Conservation (phyloP, 2,329 filamentous ascomycete species). For the Amauroascus niger region DNA sequence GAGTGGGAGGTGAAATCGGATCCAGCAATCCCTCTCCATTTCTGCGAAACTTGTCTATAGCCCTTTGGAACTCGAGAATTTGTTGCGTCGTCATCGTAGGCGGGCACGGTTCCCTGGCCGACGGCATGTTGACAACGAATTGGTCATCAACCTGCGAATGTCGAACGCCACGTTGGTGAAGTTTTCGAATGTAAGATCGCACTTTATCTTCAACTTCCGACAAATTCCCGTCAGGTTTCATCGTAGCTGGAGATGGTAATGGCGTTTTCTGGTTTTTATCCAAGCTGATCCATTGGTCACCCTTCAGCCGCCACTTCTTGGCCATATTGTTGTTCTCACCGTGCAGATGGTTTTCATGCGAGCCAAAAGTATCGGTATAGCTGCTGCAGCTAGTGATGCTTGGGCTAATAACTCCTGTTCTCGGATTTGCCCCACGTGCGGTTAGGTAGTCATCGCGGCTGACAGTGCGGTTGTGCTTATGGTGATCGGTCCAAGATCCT, state of each 20-base stretch:
- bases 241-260: conserved; percentile 11
- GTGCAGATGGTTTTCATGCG: conserved; percentile 14
- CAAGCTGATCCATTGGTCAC: conserved; percentile 30
- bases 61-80: conserved; percentile 33
- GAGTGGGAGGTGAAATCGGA: conserved; percentile 27
- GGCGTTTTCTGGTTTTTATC: conserved; percentile 23
- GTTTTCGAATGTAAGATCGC: conserved; percentile 16
- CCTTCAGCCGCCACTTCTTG: conserved; percentile 28
- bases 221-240: neutral
- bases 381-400: conserved; percentile 22
- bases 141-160: conserved; percentile 32
- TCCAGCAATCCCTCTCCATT: conserved; percentile 26
- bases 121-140: conserved; percentile 38
- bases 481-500: neutral
- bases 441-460: conserved; percentile 30
- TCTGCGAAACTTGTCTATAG: conserved; percentile 27
- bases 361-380: conserved; percentile 17
- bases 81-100: conserved; percentile 33
- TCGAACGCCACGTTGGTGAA: conserved; percentile 26
- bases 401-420: conserved; percentile 32
- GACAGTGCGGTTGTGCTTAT: conserved; percentile 14
- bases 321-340: conserved; percentile 13
- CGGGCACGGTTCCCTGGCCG: conserved; percentile 35
- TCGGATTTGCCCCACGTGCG: conserved; percentile 27
- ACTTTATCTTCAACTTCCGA: conserved; percentile 10